phyloP scores from a whole-genome alignment of 495 filamentous ascomycete species.

The Trichoderma orchidacearum region DNA sequence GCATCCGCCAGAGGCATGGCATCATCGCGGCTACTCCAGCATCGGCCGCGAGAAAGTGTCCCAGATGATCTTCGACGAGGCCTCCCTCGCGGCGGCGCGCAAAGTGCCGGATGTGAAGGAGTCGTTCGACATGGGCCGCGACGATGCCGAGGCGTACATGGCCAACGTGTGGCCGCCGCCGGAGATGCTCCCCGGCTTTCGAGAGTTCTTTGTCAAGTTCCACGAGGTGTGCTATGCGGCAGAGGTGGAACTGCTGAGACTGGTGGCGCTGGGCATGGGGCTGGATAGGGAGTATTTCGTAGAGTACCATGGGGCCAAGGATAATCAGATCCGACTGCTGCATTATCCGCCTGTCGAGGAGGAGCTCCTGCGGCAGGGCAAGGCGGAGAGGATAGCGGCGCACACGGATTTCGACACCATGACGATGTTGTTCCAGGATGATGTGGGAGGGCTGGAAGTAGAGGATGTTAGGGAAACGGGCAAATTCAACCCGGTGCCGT shows the following conservation, averaged over 20 bases:
- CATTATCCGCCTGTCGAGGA: slow-evolving; percentile 40
- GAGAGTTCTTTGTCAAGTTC: slow-evolving; percentile 12
- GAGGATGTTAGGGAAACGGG: slow-evolving; percentile 7
- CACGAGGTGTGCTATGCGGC: slow-evolving; percentile 9
- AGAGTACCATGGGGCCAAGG: background rate
- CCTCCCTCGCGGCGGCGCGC: background rate
- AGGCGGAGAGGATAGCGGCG: slow-evolving; percentile 12
- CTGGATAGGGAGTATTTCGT: background rate
- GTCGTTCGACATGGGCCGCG: slow-evolving; percentile 14
- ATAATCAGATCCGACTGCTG: slow-evolving; percentile 37
- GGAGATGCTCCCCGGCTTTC: slow-evolving; percentile 14
- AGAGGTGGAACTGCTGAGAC: slow-evolving; percentile 7
- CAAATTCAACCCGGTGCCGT: background rate
- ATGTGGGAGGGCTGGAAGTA: slow-evolving; percentile 24
- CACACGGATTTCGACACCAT: slow-evolving; percentile 26
- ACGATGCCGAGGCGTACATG: slow-evolving; percentile 8
- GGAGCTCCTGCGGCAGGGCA: background rate
- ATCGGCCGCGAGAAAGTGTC: background rate
- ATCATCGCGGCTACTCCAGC: background rate
- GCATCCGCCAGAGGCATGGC: background rate
- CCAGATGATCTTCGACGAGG: background rate
- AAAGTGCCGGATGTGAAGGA: slow-evolving; percentile 9
- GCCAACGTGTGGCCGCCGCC: slow-evolving; percentile 15
- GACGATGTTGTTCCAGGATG: slow-evolving; percentile 28
- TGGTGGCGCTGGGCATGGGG: slow-evolving; percentile 5